Conservation (phyloP, 78 protist species). For the Dictyostelium capitatum region DNA sequence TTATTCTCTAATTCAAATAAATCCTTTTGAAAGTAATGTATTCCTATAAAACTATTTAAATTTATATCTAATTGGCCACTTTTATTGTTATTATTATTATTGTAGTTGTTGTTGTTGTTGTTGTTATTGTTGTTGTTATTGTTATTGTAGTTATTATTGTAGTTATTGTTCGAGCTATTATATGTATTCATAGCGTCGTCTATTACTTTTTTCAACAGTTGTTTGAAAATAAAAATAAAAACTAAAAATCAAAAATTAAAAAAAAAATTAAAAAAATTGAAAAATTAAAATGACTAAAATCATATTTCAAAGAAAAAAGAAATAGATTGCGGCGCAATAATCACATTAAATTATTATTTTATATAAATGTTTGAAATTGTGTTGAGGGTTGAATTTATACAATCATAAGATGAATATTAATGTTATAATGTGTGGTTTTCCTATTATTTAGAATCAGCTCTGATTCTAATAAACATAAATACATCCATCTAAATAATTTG, state of each 20-base stretch:
- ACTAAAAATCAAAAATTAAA: neutral
- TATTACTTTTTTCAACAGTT: no score
- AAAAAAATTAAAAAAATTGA: neutral
- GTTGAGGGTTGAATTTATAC: no score
- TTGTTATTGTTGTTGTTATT: neutral
- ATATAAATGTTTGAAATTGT: no score
- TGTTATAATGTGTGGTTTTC: no score
- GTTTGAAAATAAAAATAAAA: neutral
- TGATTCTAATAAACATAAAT: no score
- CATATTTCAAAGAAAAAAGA: neutral
- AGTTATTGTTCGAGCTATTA: neutral
- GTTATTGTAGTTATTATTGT: neutral
- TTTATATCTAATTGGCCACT: neutral
- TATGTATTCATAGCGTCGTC: neutral
- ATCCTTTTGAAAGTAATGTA: slow-evolving; percentile 39
- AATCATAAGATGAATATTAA: no score
- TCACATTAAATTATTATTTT: no score
- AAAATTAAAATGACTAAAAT: neutral
- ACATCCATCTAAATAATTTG: no score
- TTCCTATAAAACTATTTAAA: slow-evolving; percentile 12
- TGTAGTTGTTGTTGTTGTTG: neutral
- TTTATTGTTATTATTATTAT: neutral
- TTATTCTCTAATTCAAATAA: neutral
- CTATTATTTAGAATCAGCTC: no score
- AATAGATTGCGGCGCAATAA: no score